Base-by-base conservation (phyloP, 305 asterid genomes). In the Nicotiana rustica region DNA sequence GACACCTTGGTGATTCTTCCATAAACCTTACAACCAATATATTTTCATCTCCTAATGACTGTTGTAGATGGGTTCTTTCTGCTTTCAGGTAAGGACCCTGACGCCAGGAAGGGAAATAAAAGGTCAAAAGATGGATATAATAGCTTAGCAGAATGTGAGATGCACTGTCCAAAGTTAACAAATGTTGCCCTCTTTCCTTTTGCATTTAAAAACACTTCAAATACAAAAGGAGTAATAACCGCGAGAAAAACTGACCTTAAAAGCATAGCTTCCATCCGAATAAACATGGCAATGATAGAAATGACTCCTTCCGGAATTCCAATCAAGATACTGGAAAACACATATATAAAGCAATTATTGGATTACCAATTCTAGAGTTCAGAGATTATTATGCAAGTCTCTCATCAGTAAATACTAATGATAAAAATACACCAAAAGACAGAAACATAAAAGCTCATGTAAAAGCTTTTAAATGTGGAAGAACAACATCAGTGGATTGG, bases 41-140 rank as follows among this genome's bases (percentile, higher is more conserved):
- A 52, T 90, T 93, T 5, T 94, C 94, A 65, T 95, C 97, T 75
- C 93, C 92, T 15, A 95, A 67, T 15, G 86, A 85, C 84, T 91
- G 91, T 77, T 94, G 99, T 15, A 95, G 73, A 84, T 94, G 98
- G 66, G 94, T 95, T 86, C 81, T 86, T 62, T 88, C 25, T 36
- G 89, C 84, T 76, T 78, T 86, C 83, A 94, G 83, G 80, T 79
- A 88, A 33, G 99, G 99, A 65, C 99, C 99, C 99, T 95, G 97
- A 83, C 67, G 81, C 49, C 10, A 41, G 65, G 64, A 77, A 77
- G 18, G 71, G 18, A 18, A 82, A 18, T 18, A n/a, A 57, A 66
- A 29, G 52, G 49, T 36, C 38, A 55, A 76, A 60, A 35, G 49
- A 47, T 15, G 56, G 85, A 47, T 18, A 70, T 55, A 44, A 47